Evolutionary conservation across 2,329 filamentous ascomycete genomes (phyloP).

Genomic region (Escovopsis sp.): DNA sequence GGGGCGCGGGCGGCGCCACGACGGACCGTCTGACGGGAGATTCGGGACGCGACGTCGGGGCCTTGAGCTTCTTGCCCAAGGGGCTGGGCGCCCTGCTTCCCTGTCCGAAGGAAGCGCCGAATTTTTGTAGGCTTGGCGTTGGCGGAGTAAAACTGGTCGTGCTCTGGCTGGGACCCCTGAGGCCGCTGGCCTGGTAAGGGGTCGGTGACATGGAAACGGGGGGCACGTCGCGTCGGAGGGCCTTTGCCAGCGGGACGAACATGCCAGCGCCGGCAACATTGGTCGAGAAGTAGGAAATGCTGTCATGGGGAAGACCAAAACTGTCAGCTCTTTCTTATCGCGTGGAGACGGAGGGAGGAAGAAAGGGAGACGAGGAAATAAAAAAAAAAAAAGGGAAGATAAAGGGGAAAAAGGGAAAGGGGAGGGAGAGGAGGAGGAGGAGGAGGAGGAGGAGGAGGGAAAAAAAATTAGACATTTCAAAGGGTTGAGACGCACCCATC

Average conservation of each 20-base stretch:
- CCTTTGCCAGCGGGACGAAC: conserved; percentile 78
- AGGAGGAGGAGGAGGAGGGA: too few relatives aligned
- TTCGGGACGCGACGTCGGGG: conserved; percentile 74
- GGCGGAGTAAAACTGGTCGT: conserved; percentile 49
- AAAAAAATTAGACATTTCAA: too few relatives aligned
- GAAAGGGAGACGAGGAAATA: neutral
- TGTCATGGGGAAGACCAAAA: conserved; percentile 15
- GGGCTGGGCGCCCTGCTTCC: conserved; percentile 54
- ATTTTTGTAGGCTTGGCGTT: conserved; percentile 55
- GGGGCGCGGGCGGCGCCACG: conserved; percentile 37
- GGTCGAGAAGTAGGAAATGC: conserved; percentile 69
- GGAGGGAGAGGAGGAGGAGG: too few relatives aligned
- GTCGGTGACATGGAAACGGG: conserved; percentile 47
- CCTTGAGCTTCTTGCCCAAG: conserved; percentile 51
- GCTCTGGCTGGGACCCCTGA: conserved; percentile 41
- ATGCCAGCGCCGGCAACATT: conserved; percentile 71
- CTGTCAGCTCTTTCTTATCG: neutral
- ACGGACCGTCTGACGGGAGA: conserved; percentile 64
- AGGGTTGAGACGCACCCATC: conserved; percentile 53
- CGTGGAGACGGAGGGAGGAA: neutral
- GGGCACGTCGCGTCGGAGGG: conserved; percentile 49
- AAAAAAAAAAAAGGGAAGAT: conserved; percentile 2
- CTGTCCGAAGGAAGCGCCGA: conserved; percentile 78
- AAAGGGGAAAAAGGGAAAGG: conserved; percentile 3
- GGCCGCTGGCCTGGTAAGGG: conserved; percentile 41